These are phyloP conservation scores for Talaromyces sp. DNA, from an alignment of 2,329 filamentous ascomycete species.

Conservation along the genomic window DNA sequence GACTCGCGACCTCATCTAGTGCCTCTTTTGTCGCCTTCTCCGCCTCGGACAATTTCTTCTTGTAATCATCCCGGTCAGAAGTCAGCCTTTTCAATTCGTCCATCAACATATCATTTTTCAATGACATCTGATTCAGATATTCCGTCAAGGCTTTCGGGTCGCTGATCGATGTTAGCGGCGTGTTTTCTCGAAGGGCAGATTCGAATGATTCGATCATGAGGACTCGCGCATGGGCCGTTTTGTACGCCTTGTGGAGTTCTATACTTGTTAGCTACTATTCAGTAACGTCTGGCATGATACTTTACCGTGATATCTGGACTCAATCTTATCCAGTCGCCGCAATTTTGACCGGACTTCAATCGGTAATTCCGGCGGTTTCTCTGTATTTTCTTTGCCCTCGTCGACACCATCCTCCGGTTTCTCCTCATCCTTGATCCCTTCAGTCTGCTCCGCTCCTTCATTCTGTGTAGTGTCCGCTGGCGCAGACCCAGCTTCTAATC, in stretches of 20 bases:
- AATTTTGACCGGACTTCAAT: conserved; percentile 72
- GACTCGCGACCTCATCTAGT: conserved; percentile 59
- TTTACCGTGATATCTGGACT: conserved; percentile 77
- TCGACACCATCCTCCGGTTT: conserved; percentile 22
- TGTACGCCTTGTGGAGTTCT: conserved; percentile 89
- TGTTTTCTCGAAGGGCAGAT: conserved; percentile 83
- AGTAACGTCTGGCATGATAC: not conserved
- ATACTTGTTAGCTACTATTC: not conserved
- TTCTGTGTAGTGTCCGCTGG: not conserved
- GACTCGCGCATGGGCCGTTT: conserved; percentile 81
- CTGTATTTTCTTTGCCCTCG: conserved; percentile 17
- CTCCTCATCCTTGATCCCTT: conserved; percentile 22
- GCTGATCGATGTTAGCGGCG: conserved; percentile 79
- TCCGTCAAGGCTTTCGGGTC: conserved; percentile 82
- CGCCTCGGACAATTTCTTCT: conserved; percentile 68
- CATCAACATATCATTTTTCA: conserved; percentile 89
- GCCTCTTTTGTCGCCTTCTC: conserved; percentile 61
- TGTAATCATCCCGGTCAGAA: conserved; percentile 72
- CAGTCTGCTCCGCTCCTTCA: conserved; percentile 17
- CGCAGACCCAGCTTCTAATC: conserved; percentile 32
- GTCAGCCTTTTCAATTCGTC: conserved; percentile 87
- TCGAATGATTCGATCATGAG: conserved; percentile 91
- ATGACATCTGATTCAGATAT: conserved; percentile 80
- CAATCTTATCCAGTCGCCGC: conserved; percentile 83
- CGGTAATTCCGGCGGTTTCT: conserved; percentile 56